Evolutionary conservation across 352 stramenopile genomes (phyloP).

Genomic region (Phytophthora idaei): DNA sequence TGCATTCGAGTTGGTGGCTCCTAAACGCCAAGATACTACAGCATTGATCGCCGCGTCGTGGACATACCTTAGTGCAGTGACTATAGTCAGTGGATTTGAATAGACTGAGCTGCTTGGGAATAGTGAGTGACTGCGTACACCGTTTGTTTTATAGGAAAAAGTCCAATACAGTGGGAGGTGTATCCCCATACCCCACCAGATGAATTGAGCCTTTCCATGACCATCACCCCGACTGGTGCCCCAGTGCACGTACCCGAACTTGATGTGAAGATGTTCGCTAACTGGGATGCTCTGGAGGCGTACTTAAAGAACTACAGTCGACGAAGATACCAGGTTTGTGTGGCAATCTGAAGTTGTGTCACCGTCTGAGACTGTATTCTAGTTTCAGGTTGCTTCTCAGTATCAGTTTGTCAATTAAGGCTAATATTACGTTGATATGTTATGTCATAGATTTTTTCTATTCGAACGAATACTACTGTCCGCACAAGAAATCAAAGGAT

Average conservation of each 20-base stretch:
- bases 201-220: too few relatives aligned
- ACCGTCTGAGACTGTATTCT: neutral
- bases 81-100: neutral
- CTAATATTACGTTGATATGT: neutral
- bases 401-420: neutral
- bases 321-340: neutral
- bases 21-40: constrained; percentile 6
- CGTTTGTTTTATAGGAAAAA: too few relatives aligned
- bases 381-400: neutral
- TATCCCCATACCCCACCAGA: too few relatives aligned
- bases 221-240: too few relatives aligned
- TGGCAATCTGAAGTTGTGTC: too few relatives aligned
- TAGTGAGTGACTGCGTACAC: too few relatives aligned
- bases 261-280: neutral
- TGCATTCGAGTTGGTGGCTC: constrained; percentile 1
- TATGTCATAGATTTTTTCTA: neutral
- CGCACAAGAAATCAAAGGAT: neutral
- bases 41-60: constrained; percentile 5
- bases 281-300: neutral
- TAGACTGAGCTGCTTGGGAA: too few relatives aligned
- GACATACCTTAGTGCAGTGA: neutral
- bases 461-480: neutral
- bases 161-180: too few relatives aligned
- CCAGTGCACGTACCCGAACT: neutral
- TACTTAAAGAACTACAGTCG: neutral